Evolutionary conservation across 345 rosid genomes (phyloP), one percentile per base, ranked within the genome.

Genomic region (Acer negundo): DNA sequence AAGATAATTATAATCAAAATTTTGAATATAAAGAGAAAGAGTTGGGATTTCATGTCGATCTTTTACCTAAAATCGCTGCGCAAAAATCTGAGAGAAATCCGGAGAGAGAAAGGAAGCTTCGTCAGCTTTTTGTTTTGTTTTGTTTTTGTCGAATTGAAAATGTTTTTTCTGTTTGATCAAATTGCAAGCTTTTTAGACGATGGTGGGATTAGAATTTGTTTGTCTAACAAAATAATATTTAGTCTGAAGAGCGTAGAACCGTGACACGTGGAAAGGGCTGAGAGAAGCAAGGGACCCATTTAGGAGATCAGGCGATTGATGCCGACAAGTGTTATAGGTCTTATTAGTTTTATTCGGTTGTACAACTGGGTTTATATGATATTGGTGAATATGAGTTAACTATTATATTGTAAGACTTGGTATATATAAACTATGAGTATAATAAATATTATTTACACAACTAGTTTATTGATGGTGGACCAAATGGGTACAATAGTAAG

Each of bases 301-400:
- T 61, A 10, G 65, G 65, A 61, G 65, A 61, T 61, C 65, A n/a
- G 23, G 65, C 1, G 65, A 61, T 10, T 61, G 65, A 61, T 61
- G 23, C 23, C 26, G 15, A 61, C 65, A 49, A 13, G 5, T 19
- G 13, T 49, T 49, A 49, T 49, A 19, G 19, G 4, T 49, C 4
- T 3, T 1, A 2, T 47, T 47, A 4, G 55, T 13, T 3, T 42
- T 11, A 49, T 49, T 2, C 55, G 55, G 17, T 49, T 13, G 17
- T 13, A 49, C 19, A 12, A 35, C 4, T 13, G 55, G 17, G 55
- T 49, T 49, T n/a, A n/a, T n/a, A n/a, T n/a, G n/a, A n/a, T n/a
- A n/a, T n/a, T n/a, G n/a, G n/a, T n/a, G n/a, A n/a, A n/a, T n/a
- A n/a, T 31, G 35, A 31, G 35, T 31, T 31, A 31, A 31, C 35